Conservation (phyloP, 352 stramenopile genomes). For the Phytophthora pluvialis region DNA sequence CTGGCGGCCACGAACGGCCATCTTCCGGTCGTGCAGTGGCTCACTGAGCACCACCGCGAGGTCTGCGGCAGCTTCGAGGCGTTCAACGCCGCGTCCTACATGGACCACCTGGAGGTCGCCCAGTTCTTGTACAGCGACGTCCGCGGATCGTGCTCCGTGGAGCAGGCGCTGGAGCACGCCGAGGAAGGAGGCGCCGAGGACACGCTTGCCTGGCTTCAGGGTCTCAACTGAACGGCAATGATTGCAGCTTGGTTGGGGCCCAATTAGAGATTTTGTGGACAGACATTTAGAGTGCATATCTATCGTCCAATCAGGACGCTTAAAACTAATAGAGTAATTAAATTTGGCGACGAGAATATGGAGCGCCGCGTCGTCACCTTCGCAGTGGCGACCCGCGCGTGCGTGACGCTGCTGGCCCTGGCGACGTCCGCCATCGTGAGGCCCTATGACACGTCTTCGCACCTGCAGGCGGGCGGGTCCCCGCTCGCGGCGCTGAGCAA, state of each 20-base stretch:
- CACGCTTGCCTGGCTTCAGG: slow-evolving; percentile 62
- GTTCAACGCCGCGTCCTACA: slow-evolving; percentile 74
- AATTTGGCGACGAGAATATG: slow-evolving; percentile 1
- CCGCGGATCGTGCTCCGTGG: slow-evolving; percentile 52
- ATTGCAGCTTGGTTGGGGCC: slow-evolving; percentile 17
- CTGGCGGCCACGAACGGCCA: slow-evolving; percentile 70
- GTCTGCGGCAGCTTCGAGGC: slow-evolving; percentile 58
- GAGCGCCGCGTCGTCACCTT: slow-evolving; percentile 52
- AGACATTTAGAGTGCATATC: slow-evolving; percentile 41
- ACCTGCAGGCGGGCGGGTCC: slow-evolving; percentile 31
- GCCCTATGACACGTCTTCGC: slow-evolving; percentile 77
- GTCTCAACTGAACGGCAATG: slow-evolving; percentile 44
- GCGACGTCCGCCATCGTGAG: slow-evolving; percentile 53
- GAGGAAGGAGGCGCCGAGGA: slow-evolving; percentile 71
- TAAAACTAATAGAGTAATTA: slow-evolving; percentile 8
- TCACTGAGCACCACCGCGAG: slow-evolving; percentile 56
- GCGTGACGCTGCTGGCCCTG: slow-evolving; percentile 54
- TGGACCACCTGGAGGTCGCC: slow-evolving; percentile 70
- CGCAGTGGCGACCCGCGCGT: slow-evolving; percentile 52
- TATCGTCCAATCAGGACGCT: slow-evolving; percentile 17
- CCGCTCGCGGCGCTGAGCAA: slow-evolving; percentile 61
- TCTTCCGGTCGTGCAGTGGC: slow-evolving; percentile 62
- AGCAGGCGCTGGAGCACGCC: slow-evolving; percentile 67
- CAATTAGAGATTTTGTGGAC: slow-evolving; percentile 29
- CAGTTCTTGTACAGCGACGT: slow-evolving; percentile 57